Conservation (phyloP, 2,329 filamentous ascomycete species). For the Colletotrichum sidae region DNA sequence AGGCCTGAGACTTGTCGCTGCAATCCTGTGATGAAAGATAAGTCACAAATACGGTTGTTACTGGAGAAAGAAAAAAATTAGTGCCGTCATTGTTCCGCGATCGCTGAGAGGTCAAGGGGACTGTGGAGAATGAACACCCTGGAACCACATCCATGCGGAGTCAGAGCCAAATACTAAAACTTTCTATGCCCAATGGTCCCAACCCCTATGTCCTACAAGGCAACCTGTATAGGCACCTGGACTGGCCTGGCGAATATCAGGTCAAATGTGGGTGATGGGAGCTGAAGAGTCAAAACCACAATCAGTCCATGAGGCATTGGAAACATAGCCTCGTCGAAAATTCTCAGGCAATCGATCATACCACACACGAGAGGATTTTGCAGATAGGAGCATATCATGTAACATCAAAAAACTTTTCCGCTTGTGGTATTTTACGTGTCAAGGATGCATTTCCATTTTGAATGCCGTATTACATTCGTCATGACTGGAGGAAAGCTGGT, state of each 20-base stretch:
- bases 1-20: background rate
- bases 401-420: conserved; percentile 29
- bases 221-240: too few relatives aligned
- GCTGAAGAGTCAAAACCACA: too few relatives aligned
- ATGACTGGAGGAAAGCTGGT: conserved; percentile 29
- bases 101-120: conserved; percentile 27
- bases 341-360: background rate
- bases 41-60: conserved; percentile 14
- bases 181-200: too few relatives aligned
- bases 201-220: too few relatives aligned
- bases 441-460: conserved; percentile 48
- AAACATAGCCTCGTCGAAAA: too few relatives aligned
- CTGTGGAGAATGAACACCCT: conserved; percentile 19
- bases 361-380: background rate
- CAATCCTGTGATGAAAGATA: conserved; percentile 3
- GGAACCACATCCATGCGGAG: too few relatives aligned
- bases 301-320: too few relatives aligned
- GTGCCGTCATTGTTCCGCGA: conserved; percentile 21
- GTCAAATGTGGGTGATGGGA: too few relatives aligned
- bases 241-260: too few relatives aligned
- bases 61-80: conserved; percentile 26
- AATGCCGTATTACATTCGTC: conserved; percentile 54
- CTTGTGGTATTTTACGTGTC: conserved; percentile 39
- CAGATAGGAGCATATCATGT: background rate
- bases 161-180: too few relatives aligned